Conservation (phyloP, 805 yeast genomes). For the Candida coleopterorum region DNA sequence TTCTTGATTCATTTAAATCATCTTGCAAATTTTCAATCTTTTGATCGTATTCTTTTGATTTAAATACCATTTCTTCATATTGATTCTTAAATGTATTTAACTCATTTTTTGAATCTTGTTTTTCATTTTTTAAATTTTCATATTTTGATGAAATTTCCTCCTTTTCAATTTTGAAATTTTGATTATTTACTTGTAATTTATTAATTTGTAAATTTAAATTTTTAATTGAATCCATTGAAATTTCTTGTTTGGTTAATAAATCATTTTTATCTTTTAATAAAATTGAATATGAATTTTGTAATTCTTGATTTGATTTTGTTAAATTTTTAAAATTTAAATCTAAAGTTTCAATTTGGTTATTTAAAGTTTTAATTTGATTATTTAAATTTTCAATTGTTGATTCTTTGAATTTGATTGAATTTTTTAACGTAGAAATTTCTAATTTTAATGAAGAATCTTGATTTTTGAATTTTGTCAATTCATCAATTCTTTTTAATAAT, state of each 20-base stretch:
- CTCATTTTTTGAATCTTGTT: constrained; percentile 36
- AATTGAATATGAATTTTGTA: constrained; percentile 29
- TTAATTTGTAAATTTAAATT: constrained; percentile 31
- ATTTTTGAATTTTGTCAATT: constrained; percentile 25
- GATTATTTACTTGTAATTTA: constrained; percentile 41
- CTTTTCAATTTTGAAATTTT: constrained; percentile 32
- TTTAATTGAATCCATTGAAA: constrained; percentile 23
- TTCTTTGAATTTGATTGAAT: constrained; percentile 44
- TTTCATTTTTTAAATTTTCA: constrained; percentile 29
- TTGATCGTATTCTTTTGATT: constrained; percentile 58
- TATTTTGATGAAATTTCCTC: constrained; percentile 36
- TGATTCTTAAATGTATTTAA: constrained; percentile 50
- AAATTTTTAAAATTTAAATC: constrained; percentile 35
- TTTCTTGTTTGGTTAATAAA: constrained; percentile 40
- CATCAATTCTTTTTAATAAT: constrained; percentile 27
- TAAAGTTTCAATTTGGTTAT: constrained; percentile 35
- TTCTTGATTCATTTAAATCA: constrained; percentile 72
- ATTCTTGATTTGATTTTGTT: constrained; percentile 35
- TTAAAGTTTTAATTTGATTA: constrained; percentile 29
- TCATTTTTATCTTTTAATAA: constrained; percentile 36
- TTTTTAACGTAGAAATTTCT: constrained; percentile 43
- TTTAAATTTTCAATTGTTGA: constrained; percentile 35
- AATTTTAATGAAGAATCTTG: constrained; percentile 43
- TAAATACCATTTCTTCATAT: constrained; percentile 65
- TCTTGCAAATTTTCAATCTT: constrained; percentile 69